Base-by-base conservation (phyloP, 2,329 filamentous ascomycete species). In the Torrubiella hemipterigena region DNA sequence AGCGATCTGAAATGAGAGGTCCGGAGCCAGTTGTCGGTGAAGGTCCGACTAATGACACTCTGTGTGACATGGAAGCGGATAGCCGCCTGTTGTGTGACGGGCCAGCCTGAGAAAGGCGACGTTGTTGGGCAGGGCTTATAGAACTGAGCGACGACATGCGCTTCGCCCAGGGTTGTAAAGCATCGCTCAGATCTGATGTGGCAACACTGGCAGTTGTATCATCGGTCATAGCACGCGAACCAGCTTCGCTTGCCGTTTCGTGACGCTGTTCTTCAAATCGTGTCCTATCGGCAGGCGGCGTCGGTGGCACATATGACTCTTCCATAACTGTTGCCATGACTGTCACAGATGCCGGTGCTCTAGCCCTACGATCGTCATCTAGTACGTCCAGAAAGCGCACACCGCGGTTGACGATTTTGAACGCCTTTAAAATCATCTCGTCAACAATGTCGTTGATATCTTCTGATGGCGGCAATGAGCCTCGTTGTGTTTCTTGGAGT, bases 371-470 rank as follows among this genome's bases (percentile, higher is more conserved):
- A 43, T 78, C 72, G 12, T 75, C 81, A 22, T 82, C 78, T 60
- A 91, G 77, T 3, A 89, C 69, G 44, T 98, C 91, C 25, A 94
- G 67, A 48, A 98, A 96, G 27, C 80, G 72, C 17, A 95, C 85
- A 11, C 83, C 86, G 45, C 89, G 78, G 29, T 79, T 89, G n/a
- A 94, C 82, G 31, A 96, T 86, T 49, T 82, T 86, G 62, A 94
- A 96, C 0, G 87, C 87, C 53, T 87, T 91, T 32, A 93, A 61
- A 16, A 96, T 81, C 73, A 96, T 85, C 51, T 94, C 83, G 48
- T 96, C 89, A 35, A 95, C 73, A 35, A 89, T 73, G 44, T 81
- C 74, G 46, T 84, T 84, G 10, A 81, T 64, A 27, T 74, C 67
- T 18, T 78, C 69, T 0, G 58, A 51, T 0, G 66, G 60, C 11